Conservation (phyloP, 495 filamentous ascomycete genomes). For the Daldinia loculata region DNA sequence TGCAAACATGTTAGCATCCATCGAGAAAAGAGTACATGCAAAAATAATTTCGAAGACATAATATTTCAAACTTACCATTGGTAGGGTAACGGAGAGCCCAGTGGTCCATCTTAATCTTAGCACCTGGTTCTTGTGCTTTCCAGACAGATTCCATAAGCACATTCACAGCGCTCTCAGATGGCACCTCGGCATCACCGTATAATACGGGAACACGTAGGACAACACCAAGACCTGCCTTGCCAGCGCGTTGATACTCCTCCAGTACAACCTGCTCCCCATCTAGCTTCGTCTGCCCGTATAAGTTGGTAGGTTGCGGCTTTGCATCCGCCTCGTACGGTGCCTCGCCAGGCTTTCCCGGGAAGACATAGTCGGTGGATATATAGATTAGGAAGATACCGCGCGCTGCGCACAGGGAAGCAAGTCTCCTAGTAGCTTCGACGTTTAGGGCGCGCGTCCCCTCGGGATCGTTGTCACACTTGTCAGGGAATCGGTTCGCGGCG, state of each 20-base stretch:
- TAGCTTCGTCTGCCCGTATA: conserved; percentile 89
- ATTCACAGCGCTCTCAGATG: conserved; percentile 84
- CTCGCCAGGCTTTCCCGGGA: conserved; percentile 80
- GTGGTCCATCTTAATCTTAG: conserved; percentile 82
- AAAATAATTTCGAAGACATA: background rate
- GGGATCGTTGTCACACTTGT: conserved; percentile 82
- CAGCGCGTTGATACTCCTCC: conserved; percentile 60
- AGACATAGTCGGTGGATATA: conserved; percentile 97
- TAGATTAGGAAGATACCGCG: conserved; percentile 80
- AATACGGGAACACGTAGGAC: conserved; percentile 88
- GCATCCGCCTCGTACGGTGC: conserved; percentile 81
- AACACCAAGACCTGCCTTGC: conserved; percentile 64
- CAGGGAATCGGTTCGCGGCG: conserved; percentile 91
- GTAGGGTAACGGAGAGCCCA: conserved; percentile 89
- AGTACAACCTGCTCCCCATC: conserved; percentile 82
- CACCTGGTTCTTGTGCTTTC: conserved; percentile 68
- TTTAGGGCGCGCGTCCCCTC: conserved; percentile 79
- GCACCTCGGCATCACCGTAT: conserved; percentile 73
- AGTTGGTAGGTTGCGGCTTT: conserved; percentile 74
- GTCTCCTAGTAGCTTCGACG: conserved; percentile 69
- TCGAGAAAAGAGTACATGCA: background rate
- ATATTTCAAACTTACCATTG: conserved; percentile 46
- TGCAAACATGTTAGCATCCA: conserved; percentile 20
- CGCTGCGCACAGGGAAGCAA: conserved; percentile 71
- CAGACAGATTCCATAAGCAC: conserved; percentile 76